Conservation (phyloP, 2,329 filamentous ascomycete species). For the Incumbomyces delicatus region DNA sequence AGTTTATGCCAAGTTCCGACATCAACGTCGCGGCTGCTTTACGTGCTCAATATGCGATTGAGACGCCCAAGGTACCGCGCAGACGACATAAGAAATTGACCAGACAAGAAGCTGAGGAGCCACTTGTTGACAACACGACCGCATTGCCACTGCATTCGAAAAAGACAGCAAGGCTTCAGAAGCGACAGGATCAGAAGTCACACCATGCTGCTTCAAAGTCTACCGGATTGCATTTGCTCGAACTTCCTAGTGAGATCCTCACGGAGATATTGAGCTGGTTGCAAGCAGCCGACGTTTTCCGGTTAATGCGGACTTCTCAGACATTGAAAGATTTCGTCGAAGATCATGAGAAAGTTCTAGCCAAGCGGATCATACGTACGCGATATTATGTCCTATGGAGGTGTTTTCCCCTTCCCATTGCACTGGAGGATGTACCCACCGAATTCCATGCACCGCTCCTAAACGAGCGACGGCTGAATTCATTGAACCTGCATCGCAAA, state of each 20-base stretch:
- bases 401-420: conserved; percentile 18
- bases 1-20: background rate
- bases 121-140: conserved; percentile 17
- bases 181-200: conserved; percentile 14
- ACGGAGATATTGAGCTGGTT: conserved; percentile 13
- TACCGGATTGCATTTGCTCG: conserved; percentile 13
- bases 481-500: conserved; percentile 17
- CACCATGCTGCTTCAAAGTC: conserved; percentile 11
- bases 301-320: conserved; percentile 11
- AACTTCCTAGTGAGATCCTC: conserved; percentile 17
- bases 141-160: conserved; percentile 16
- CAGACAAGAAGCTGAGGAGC: conserved; percentile 10
- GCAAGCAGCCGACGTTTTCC: conserved; percentile 13
- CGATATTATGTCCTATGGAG: conserved; percentile 17
- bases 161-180: conserved; percentile 15
- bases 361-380: conserved; percentile 11
- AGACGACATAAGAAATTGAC: conserved; percentile 6
- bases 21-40: conserved; percentile 5
- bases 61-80: conserved; percentile 1
- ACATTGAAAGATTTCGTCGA: conserved; percentile 13
- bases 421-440: conserved; percentile 11
- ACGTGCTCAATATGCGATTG: conserved; percentile 8
- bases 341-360: conserved; percentile 15
- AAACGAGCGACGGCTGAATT: conserved; percentile 15
- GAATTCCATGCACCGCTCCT: conserved; percentile 13